Evolutionary conservation across 2,329 filamentous ascomycete species (phyloP).

Genomic region (Aspergillus sp.): DNA sequence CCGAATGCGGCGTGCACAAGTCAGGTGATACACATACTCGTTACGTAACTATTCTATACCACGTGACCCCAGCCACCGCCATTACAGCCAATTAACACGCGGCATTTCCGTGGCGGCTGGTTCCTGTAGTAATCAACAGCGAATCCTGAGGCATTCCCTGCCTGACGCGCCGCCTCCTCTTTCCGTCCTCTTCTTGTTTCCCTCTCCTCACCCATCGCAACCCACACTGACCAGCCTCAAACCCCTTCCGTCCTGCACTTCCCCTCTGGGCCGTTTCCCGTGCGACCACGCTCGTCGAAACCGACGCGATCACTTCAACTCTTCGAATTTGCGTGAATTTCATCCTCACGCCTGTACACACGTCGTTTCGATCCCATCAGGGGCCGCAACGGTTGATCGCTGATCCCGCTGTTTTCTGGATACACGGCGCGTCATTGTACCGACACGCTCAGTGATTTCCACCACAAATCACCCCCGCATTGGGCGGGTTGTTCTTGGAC

Average conservation of each 20-base stretch:
- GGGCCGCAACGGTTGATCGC: slow-evolving; percentile 12
- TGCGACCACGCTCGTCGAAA: neutral
- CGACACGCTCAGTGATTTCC: slow-evolving; percentile 21
- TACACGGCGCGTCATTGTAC: slow-evolving; percentile 29
- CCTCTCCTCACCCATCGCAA: slow-evolving; percentile 3
- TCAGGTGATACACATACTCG: neutral
- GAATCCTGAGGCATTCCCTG: neutral
- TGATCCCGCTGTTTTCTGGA: slow-evolving; percentile 30
- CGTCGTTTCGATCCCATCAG: slow-evolving; percentile 1
- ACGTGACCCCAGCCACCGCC: slow-evolving; percentile 31
- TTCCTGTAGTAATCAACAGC: slow-evolving; percentile 1
- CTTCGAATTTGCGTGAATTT: neutral
- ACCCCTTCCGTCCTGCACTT: neutral
- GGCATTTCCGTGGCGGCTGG: slow-evolving; percentile 12
- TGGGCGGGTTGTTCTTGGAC: slow-evolving; percentile 26
- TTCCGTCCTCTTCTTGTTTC: slow-evolving; percentile 9
- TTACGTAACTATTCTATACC: slow-evolving; percentile 10
- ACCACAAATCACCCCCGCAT: slow-evolving; percentile 29
- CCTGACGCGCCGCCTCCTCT: slow-evolving; percentile 4
- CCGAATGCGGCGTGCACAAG: slow-evolving; percentile 10
- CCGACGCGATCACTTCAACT: neutral
- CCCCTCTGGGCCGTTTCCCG: slow-evolving; percentile 10
- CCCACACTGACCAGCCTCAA: slow-evolving; percentile 1
- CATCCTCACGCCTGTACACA: neutral
- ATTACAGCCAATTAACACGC: slow-evolving; percentile 10